Evolutionary conservation across 1,284 basidiomycete genomes (phyloP).

Genomic region (Tilletia setariae): DNA sequence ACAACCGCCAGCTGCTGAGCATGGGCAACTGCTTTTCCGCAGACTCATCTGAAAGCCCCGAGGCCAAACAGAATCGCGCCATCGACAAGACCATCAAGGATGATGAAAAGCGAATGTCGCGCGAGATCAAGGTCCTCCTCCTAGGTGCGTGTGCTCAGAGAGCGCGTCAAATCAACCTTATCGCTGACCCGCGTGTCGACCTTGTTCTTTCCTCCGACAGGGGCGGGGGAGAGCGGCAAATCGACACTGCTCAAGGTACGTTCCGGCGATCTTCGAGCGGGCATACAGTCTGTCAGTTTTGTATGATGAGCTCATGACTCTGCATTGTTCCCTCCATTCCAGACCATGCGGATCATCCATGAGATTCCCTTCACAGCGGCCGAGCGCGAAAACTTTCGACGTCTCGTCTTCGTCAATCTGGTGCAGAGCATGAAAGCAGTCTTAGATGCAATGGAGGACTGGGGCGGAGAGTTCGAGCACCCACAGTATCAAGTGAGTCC

Average conservation of each 20-base stretch:
- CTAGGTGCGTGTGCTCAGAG: conserved; percentile 58
- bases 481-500: conserved; percentile 52
- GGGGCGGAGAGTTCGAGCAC: conserved; percentile 68
- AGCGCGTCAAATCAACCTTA: neutral
- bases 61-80: conserved; percentile 27
- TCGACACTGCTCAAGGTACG: conserved; percentile 80
- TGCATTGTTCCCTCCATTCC: conserved; percentile 47
- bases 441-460: conserved; percentile 82
- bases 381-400: conserved; percentile 71
- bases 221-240: conserved; percentile 90
- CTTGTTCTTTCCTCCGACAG: neutral
- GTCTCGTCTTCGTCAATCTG: conserved; percentile 86
- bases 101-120: conserved; percentile 37
- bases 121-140: conserved; percentile 60
- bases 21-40: conserved; percentile 16
- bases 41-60: conserved; percentile 17
- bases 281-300: too few relatives aligned
- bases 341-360: conserved; percentile 85
- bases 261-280: neutral
- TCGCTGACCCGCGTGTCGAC: neutral
- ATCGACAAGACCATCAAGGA: conserved; percentile 39
- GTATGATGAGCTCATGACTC: too few relatives aligned
- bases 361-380: conserved; percentile 69
- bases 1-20: neutral
- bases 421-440: conserved; percentile 77